phyloP scores from a whole-genome alignment of 129 eudicot genomes.

The Chrysanthemum lavandulifolium region DNA sequence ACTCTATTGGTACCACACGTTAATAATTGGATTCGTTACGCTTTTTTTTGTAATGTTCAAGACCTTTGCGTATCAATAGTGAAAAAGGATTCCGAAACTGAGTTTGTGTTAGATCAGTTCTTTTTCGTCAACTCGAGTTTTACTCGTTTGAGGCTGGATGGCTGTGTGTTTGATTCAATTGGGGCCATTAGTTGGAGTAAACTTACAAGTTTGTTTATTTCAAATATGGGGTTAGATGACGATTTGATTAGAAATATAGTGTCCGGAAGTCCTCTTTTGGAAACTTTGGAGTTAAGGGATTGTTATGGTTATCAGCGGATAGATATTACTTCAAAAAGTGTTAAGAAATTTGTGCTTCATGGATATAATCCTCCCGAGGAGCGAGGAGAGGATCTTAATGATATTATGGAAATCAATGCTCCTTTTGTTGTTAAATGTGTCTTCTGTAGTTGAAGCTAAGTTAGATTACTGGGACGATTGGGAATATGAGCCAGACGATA shows the following conservation, averaged over 20 bases:
- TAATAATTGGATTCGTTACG: no score
- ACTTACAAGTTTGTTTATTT: background rate
- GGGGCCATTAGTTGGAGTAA: background rate
- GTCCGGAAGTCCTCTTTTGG: slow-evolving; percentile 2
- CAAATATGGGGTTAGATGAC: background rate
- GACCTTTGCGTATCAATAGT: no score
- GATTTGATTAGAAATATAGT: background rate
- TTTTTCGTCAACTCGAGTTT: background rate
- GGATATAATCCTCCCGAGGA: no score
- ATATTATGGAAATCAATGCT: background rate
- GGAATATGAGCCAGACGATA: no score
- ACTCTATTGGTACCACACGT: no score
- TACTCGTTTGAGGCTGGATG: background rate
- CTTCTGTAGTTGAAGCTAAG: no score
- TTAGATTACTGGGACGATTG: no score
- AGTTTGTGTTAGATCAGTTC: background rate
- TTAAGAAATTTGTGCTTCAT: no score
- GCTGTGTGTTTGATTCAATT: background rate
- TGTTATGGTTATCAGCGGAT: background rate
- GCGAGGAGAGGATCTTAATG: background rate
- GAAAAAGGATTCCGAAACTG: background rate
- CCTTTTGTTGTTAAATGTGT: background rate
- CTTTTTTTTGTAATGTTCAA: no score
- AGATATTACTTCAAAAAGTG: background rate
- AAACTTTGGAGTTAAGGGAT: background rate